Conservation (phyloP, 169 alveolate species). For the Amoebophrya sp. region DNA sequence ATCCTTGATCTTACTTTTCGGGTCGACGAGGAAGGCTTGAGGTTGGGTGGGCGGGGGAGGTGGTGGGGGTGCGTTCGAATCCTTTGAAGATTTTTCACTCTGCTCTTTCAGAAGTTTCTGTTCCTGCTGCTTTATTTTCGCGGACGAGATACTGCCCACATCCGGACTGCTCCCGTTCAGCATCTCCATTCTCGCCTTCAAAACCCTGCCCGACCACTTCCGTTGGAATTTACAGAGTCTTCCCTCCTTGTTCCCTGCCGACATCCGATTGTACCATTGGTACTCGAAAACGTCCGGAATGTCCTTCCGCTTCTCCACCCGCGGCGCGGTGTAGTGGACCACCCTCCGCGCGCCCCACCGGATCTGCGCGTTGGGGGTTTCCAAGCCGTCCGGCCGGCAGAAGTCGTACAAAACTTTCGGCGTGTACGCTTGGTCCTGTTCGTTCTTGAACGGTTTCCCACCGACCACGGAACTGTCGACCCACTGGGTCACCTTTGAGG, state of each 20-base stretch:
- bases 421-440: neutral
- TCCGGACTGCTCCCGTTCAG: no score
- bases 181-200: neutral
- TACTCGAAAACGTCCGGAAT: neutral
- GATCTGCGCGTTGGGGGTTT: neutral
- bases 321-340: neutral
- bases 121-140: neutral
- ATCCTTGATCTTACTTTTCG: neutral
- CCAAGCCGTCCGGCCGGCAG: neutral
- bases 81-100: no score
- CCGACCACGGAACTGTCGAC: neutral
- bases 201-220: neutral
- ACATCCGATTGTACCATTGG: neutral
- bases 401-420: neutral
- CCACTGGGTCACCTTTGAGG: neutral
- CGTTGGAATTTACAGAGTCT: neutral
- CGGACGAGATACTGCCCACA: no score
- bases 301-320: neutral
- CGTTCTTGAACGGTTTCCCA: neutral
- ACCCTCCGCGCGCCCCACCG: neutral
- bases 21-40: neutral
- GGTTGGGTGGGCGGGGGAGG: no score
- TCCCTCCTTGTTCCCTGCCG: neutral
- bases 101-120: neutral
- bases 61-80: neutral